A percentile compares a stretch with the other conserved stretches of the same genome.
Conservation (phyloP, 306 rosid species). For the Crotalaria pallida region DNA sequence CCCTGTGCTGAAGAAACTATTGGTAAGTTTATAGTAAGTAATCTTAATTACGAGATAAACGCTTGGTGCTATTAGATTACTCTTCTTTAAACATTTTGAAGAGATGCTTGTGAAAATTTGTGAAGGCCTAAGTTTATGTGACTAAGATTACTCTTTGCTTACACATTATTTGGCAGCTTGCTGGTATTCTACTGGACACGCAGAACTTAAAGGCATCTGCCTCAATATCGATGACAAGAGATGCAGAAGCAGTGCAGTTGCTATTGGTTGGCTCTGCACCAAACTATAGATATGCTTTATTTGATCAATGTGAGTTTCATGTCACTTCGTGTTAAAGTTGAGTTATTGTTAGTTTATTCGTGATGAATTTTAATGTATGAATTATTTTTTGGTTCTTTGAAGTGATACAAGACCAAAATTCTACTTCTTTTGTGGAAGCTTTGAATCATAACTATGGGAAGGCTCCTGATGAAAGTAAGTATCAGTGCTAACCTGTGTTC, state of each 20-base stretch:
- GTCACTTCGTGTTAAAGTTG: not conserved
- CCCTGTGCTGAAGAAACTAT: conserved; percentile 63
- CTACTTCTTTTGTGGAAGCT: conserved; percentile 52
- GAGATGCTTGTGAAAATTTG: not conserved
- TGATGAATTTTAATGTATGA: conserved; percentile 1
- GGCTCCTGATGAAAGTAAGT: conserved; percentile 50
- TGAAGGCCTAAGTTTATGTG: not conserved
- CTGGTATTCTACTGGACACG: conserved; percentile 82
- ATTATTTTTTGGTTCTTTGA: conserved; percentile 24
- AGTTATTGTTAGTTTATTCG: conserved; percentile 2
- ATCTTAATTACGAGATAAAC: not conserved
- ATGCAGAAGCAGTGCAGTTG: conserved; percentile 86
- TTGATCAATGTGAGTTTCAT: conserved; percentile 53
- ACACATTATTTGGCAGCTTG: conserved; percentile 51
- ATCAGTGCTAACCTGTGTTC: not conserved
- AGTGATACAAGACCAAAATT: conserved; percentile 65
- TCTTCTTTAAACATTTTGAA: not conserved
- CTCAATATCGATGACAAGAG: conserved; percentile 68
- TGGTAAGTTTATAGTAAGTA: conserved; percentile 46
- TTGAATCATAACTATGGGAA: conserved; percentile 57
- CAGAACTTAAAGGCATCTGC: conserved; percentile 52
- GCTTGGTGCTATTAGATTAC: not conserved
- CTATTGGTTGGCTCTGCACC: conserved; percentile 60
- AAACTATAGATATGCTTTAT: conserved; percentile 58
- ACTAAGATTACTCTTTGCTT: conserved; percentile 17